Evolutionary conservation across 1,139 yeast genomes (phyloP), one percentile per base, ranked within the genome.

Genomic region (Zygosaccharomyces pseudobailii): DNA sequence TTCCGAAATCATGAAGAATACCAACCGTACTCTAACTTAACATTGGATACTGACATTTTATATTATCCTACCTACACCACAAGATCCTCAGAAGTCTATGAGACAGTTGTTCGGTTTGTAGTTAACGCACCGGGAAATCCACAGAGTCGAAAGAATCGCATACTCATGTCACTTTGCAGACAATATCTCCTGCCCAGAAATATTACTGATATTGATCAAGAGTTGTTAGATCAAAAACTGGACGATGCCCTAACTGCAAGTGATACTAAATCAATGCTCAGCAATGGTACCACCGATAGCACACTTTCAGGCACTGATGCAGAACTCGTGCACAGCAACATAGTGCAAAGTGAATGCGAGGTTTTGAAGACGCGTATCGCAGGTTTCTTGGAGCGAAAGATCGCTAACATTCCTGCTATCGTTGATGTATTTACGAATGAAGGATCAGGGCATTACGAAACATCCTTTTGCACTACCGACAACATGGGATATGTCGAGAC

Each of bases 31-130:
- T 21, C 37, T 19, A 45, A 43, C 21, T 31, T 55, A 10, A 55
- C 63, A 5, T 27, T 42, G n/a, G 62, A 59, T 47, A 59, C 75
- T 54, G 67, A 71, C 27, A 65, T 76, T 61, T 53, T 69, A 3
- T 61, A 75, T 6, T 85, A 82, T 56, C 90, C 90, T 2, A 77
- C 87, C 5, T 87, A 84, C 62, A 75, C 88, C 0, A 68, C 84
- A 20, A 50, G 63, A 19, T 61, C 55, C 17, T 67, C 66, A 7
- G 65, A 62, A 5, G 59, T 57, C 21, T 81, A 69, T 60, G 72
- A 75, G 42, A 82, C 89, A 1, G 80, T 82, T 44, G 79, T 88
- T 2, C 76, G 86, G 41, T 96, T 96, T 3, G 79, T 85, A 77
- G 73, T 87, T 7, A 79, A 75, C 49, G 73, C 87, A 38, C 89